Percentiles rank a stretch among this genome's conserved stretches.
Conservation (phyloP, 768 basidiomycete species). For the Panaeolus cyanescens region DNA sequence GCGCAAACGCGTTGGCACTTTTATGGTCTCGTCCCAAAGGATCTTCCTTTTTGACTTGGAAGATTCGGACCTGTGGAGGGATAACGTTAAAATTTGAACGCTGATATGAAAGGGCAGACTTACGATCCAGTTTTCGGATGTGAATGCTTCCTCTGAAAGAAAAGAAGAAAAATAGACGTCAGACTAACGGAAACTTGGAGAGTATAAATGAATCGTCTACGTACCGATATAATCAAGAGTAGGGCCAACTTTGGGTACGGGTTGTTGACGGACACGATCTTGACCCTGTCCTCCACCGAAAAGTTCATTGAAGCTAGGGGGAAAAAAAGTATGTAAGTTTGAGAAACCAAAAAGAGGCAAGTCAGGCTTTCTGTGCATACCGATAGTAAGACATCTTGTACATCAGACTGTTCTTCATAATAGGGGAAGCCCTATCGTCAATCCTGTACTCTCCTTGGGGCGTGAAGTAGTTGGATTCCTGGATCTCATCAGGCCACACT, state of each 20-base stretch:
- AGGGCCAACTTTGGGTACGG: slow-evolving; percentile 74
- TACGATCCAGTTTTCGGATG: slow-evolving; percentile 99
- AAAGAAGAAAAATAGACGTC: slow-evolving; percentile 3
- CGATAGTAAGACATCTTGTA: slow-evolving; percentile 99
- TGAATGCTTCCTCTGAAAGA: slow-evolving; percentile 91
- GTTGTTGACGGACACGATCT: slow-evolving; percentile 91
- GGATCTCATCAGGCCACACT: slow-evolving; percentile 98
- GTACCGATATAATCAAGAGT: slow-evolving; percentile 86
- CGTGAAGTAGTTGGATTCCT: slow-evolving; percentile 94
- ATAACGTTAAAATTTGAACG: slow-evolving; percentile 1
- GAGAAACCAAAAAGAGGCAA: not conserved
- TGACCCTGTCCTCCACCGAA: slow-evolving; percentile 71
- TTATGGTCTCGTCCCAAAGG: slow-evolving; percentile 87
- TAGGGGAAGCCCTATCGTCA: slow-evolving; percentile 77
- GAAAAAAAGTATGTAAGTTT: slow-evolving; percentile 7
- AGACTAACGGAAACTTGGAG: not conserved
- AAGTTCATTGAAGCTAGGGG: slow-evolving; percentile 77
- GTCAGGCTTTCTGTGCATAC: slow-evolving; percentile 41
- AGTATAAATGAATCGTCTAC: slow-evolving; percentile 22
- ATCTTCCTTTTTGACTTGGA: slow-evolving; percentile 94
- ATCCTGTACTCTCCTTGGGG: slow-evolving; percentile 90
- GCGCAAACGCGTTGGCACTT: slow-evolving; percentile 79
- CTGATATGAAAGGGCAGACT: slow-evolving; percentile 26
- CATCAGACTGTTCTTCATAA: slow-evolving; percentile 98
- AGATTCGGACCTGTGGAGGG: slow-evolving; percentile 75